Conservation (phyloP, 2,329 filamentous ascomycete genomes). For the Diaporthe vaccinii region DNA sequence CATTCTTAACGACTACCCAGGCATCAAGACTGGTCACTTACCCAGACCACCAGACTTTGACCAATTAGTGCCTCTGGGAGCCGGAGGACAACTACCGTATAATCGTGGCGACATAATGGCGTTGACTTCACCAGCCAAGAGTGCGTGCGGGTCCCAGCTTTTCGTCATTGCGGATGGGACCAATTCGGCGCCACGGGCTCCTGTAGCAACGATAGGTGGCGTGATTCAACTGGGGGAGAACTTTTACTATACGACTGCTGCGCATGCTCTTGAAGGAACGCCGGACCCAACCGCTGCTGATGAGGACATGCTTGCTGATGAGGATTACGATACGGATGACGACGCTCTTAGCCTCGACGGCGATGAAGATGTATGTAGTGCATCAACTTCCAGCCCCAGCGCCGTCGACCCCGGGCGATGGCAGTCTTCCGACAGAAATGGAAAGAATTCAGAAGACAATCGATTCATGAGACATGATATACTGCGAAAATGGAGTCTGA, state of each 20-base stretch:
- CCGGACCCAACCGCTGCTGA: no score
- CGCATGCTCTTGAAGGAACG: not conserved
- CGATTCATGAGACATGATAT: not conserved
- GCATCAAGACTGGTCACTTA: slow-evolving; percentile 22
- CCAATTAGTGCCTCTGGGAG: slow-evolving; percentile 15
- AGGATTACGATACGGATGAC: not conserved
- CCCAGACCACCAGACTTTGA: not conserved
- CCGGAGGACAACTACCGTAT: accelerated
- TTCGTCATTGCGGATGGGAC: not conserved
- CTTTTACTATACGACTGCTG: slow-evolving; percentile 25
- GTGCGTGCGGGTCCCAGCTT: slow-evolving; percentile 14
- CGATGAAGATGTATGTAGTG: not conserved
- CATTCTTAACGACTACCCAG: slow-evolving; percentile 12
- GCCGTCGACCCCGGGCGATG: no score
- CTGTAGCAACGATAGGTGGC: slow-evolving; percentile 27
- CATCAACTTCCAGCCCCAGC: not conserved
- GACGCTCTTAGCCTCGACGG: slow-evolving; percentile 21
- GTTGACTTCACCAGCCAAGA: not conserved
- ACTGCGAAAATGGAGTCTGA: no score
- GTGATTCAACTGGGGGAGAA: slow-evolving; percentile 5
- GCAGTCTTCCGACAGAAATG: no score
- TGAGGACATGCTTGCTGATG: no score
- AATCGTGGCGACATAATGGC: not conserved
- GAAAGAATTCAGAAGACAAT: not conserved
- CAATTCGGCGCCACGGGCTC: not conserved